Percentiles rank a stretch among this genome's conserved stretches.
phyloP scores from a whole-genome alignment of 164 flowering plant species.

The Chimonanthus salicifolius region DNA sequence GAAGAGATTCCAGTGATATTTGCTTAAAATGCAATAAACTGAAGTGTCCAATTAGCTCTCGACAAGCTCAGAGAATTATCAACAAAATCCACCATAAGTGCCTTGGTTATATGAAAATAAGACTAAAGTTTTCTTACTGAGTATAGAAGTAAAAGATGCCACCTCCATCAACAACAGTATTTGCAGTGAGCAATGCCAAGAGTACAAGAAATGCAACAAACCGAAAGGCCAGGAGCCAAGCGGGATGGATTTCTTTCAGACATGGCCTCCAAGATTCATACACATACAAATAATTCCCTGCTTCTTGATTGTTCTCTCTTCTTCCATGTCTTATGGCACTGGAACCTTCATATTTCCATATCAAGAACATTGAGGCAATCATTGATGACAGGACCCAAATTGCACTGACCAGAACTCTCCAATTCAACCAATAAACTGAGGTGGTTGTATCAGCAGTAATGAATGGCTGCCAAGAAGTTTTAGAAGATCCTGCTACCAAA shows the following conservation, averaged over 20 bases:
- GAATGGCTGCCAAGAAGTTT: conserved; percentile 61
- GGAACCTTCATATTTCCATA: conserved; percentile 57
- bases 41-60: neutral
- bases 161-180: conserved; percentile 57
- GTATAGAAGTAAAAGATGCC: conserved; percentile 75
- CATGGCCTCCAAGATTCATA: conserved; percentile 91
- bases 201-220: conserved; percentile 54
- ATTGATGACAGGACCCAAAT: conserved; percentile 44
- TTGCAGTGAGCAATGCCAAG: conserved; percentile 38
- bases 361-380: conserved; percentile 38
- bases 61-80: neutral
- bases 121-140: conserved; percentile 51
- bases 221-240: conserved; percentile 74
- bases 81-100: neutral
- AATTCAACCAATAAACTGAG: conserved; percentile 72
- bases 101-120: neutral
- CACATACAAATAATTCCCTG: conserved; percentile 43
- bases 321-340: conserved; percentile 11
- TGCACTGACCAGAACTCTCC: conserved; percentile 71
- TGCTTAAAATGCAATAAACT: neutral
- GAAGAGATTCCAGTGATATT: too few relatives aligned
- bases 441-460: conserved; percentile 53
- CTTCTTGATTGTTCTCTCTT: conserved; percentile 14
- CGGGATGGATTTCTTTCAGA: conserved; percentile 72
- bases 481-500: conserved; percentile 50